phyloP scores from a whole-genome alignment of 2,329 filamentous ascomycete genomes.

The Fusarium pseudoanthophilum region DNA sequence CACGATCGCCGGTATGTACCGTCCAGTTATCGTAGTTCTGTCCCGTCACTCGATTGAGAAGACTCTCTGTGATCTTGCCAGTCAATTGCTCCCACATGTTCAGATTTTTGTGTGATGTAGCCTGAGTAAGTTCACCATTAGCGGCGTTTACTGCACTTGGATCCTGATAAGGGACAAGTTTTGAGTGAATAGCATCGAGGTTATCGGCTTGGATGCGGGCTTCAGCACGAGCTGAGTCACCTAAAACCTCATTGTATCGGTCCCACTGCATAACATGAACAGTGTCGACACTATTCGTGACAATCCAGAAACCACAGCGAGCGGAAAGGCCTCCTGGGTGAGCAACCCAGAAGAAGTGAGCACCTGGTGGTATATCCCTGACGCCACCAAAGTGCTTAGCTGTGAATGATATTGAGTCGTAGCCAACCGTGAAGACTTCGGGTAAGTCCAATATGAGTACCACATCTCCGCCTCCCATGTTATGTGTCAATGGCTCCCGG shows the following conservation, averaged over 20 bases:
- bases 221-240: conserved; percentile 59
- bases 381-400: conserved; percentile 63
- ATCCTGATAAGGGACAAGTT: conserved; percentile 59
- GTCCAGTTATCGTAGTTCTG: conserved; percentile 58
- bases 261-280: conserved; percentile 67
- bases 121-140: conserved; percentile 29
- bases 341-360: conserved; percentile 70
- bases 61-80: conserved; percentile 55
- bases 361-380: conserved; percentile 63
- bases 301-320: conserved; percentile 69
- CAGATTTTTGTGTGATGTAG: conserved; percentile 39
- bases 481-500: conserved; percentile 40
- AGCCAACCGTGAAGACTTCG: conserved; percentile 62
- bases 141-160: conserved; percentile 43
- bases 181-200: conserved; percentile 52
- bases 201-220: conserved; percentile 56
- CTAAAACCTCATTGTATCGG: conserved; percentile 63
- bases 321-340: conserved; percentile 59
- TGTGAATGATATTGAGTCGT: conserved; percentile 62
- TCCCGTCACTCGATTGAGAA: conserved; percentile 61
- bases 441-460: conserved; percentile 65
- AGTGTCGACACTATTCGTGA: conserved; percentile 49
- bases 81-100: conserved; percentile 65
- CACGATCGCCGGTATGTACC: conserved; percentile 64
- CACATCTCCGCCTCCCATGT: conserved; percentile 58